Percentiles rank a stretch among this genome's conserved stretches.
These are phyloP conservation scores for Pleomassaria siparia DNA, from an alignment of 2,329 filamentous ascomycete species.

Conservation along the genomic window DNA sequence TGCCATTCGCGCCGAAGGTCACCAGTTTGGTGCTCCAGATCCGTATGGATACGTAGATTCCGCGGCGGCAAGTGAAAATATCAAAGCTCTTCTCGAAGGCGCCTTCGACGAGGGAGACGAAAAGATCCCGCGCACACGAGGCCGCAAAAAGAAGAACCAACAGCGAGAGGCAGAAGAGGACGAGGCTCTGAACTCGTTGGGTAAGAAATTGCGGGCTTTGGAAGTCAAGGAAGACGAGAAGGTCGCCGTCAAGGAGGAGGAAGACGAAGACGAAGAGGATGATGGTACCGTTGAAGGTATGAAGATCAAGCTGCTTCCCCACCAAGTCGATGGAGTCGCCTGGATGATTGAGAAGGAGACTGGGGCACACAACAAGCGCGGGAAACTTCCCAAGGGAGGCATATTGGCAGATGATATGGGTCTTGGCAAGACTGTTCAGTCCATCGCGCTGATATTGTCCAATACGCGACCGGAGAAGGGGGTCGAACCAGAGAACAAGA, in stretches of 20 bases:
- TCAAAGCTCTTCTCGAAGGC: conserved; percentile 81
- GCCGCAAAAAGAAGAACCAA: conserved; percentile 47
- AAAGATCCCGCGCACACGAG: conserved; percentile 48
- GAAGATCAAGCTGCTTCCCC: conserved; percentile 83
- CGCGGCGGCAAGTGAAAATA: conserved; percentile 69
- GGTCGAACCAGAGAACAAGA: conserved; percentile 48
- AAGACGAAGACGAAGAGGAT: conserved; percentile 51
- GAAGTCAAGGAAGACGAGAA: conserved; percentile 53
- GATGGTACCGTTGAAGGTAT: conserved; percentile 76
- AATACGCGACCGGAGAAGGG: conserved; percentile 68
- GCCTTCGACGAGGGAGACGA: conserved; percentile 75
- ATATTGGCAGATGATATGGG: conserved; percentile 98
- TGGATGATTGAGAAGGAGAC: conserved; percentile 97
- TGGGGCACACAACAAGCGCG: conserved; percentile 78
- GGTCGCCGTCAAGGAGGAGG: conserved; percentile 41
- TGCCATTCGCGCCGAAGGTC: conserved; percentile 47
- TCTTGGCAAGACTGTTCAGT: conserved; percentile 93
- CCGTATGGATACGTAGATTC: conserved; percentile 68
- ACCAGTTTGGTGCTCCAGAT: conserved; percentile 57
- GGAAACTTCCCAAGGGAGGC: conserved; percentile 80
- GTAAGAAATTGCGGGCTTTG: conserved; percentile 48
- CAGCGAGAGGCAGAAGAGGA: conserved; percentile 40
- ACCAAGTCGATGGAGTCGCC: conserved; percentile 89
- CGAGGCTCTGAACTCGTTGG: conserved; percentile 41
- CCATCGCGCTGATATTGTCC: conserved; percentile 81